These are phyloP conservation scores for Acanthamoeba sp. DNA, from an alignment of 208 protist species.

Conservation along the genomic window DNA sequence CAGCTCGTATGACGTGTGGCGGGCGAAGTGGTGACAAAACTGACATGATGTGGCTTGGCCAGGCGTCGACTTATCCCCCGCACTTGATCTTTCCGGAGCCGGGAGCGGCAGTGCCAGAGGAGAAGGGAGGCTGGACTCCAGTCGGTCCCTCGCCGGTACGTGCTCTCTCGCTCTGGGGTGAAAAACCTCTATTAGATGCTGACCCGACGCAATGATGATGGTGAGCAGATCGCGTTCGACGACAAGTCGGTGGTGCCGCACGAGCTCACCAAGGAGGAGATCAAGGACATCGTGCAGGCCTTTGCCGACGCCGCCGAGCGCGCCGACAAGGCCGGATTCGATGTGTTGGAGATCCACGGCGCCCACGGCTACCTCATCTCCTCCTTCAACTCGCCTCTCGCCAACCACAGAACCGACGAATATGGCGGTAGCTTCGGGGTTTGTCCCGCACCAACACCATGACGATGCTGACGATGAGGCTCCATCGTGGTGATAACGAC, in stretches of 20 bases:
- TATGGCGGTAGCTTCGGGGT: slow-evolving; percentile 93
- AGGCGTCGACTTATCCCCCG: slow-evolving; percentile 37
- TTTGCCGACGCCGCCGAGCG: slow-evolving; percentile 91
- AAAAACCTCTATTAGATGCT: too few relatives aligned
- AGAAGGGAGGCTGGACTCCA: slow-evolving; percentile 37
- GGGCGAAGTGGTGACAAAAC: background rate
- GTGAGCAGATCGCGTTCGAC: slow-evolving; percentile 71
- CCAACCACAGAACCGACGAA: slow-evolving; percentile 92
- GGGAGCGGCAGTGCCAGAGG: slow-evolving; percentile 60
- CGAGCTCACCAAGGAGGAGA: slow-evolving; percentile 90
- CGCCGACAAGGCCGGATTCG: slow-evolving; percentile 92
- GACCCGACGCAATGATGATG: too few relatives aligned
- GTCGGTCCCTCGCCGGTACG: slow-evolving; percentile 23
- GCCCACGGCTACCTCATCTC: slow-evolving; percentile 94
- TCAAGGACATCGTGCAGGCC: slow-evolving; percentile 84
- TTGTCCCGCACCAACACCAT: too few relatives aligned
- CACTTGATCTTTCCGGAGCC: slow-evolving; percentile 22
- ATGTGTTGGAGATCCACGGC: slow-evolving; percentile 94
- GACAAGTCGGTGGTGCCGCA: slow-evolving; percentile 80
- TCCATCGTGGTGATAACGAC: too few relatives aligned
- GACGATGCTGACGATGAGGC: too few relatives aligned
- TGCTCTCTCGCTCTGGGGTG: too few relatives aligned
- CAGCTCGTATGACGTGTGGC: background rate
- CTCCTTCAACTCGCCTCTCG: slow-evolving; percentile 89
- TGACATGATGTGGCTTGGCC: background rate